phyloP scores from a whole-genome alignment of 2,329 filamentous ascomycete species.

The Nemania bipapillata region DNA sequence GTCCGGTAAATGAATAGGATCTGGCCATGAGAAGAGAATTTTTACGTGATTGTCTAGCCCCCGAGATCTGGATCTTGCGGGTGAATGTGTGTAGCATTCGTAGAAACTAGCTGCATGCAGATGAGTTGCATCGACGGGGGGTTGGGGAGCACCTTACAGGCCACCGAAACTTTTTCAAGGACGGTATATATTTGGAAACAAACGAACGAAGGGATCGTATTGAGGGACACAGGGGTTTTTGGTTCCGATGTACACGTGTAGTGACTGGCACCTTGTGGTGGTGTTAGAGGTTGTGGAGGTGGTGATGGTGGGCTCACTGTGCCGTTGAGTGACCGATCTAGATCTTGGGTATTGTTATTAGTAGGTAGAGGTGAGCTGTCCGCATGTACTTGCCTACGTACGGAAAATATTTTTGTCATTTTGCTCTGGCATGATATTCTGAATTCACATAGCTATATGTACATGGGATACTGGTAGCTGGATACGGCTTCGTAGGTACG shows the following conservation, averaged over 20 bases:
- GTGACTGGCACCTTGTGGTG: constrained; percentile 11
- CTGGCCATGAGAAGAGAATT: constrained; percentile 20
- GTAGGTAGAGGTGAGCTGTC: not conserved
- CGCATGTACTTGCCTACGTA: constrained; percentile 2
- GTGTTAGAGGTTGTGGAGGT: too few relatives aligned
- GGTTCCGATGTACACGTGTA: constrained; percentile 27
- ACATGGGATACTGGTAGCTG: not conserved
- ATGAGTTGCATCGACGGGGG: constrained; percentile 33
- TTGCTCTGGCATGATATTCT: not conserved
- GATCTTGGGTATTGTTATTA: not conserved
- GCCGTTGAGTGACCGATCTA: constrained; percentile 7
- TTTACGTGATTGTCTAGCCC: constrained; percentile 27
- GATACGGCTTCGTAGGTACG: not conserved
- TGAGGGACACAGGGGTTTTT: constrained; percentile 1
- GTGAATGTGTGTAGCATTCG: constrained; percentile 33
- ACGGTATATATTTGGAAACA: constrained; percentile 26
- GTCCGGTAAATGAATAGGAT: constrained; percentile 31
- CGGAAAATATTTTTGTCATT: not conserved
- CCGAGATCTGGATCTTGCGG: constrained; percentile 39
- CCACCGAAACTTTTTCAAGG: not conserved
- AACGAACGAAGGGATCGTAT: constrained; percentile 25
- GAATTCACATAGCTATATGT: not conserved
- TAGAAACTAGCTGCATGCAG: constrained; percentile 40
- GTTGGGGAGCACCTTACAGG: constrained; percentile 2
- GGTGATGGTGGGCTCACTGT: constrained; percentile 1